These are phyloP conservation scores for Euclidium syriacum DNA, from an alignment of 345 rosid species.

Conservation along the genomic window DNA sequence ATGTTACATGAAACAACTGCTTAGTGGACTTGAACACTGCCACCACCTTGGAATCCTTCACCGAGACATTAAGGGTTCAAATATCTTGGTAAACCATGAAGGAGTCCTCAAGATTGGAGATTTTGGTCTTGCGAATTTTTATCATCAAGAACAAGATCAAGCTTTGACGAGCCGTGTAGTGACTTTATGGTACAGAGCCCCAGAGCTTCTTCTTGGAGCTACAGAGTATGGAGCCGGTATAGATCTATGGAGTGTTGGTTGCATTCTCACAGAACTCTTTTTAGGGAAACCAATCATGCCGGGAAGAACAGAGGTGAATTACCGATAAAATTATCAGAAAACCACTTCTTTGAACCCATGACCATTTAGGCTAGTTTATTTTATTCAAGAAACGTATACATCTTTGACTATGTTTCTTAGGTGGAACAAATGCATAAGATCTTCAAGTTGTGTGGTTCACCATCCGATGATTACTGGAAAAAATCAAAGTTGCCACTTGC, in stretches of 20 bases:
- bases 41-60: slow-evolving; percentile 87
- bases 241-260: slow-evolving; percentile 99
- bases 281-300: slow-evolving; percentile 97
- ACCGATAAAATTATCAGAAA: neutral
- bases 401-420: slow-evolving; percentile 27
- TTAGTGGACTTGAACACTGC: slow-evolving; percentile 94
- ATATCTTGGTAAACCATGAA: slow-evolving; percentile 77
- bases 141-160: slow-evolving; percentile 72
- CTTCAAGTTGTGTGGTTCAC: slow-evolving; percentile 96
- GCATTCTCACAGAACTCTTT: slow-evolving; percentile 83
- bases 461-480: slow-evolving; percentile 86
- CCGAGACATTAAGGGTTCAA: slow-evolving; percentile 95
- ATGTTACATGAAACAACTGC: slow-evolving; percentile 83
- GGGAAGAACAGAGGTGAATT: slow-evolving; percentile 79
- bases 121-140: slow-evolving; percentile 81
- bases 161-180: slow-evolving; percentile 97
- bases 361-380: neutral
- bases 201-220: slow-evolving; percentile 96
- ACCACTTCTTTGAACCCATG: neutral
- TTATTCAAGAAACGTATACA: slow-evolving; percentile 2
- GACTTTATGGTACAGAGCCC: slow-evolving; percentile 95
- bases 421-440: slow-evolving; percentile 98
- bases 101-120: slow-evolving; percentile 94
- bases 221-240: slow-evolving; percentile 83
- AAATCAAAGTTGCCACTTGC: slow-evolving; percentile 87